phyloP scores from a whole-genome alignment of 176 grass and related monocot species.

The Musa schizocarpa region DNA sequence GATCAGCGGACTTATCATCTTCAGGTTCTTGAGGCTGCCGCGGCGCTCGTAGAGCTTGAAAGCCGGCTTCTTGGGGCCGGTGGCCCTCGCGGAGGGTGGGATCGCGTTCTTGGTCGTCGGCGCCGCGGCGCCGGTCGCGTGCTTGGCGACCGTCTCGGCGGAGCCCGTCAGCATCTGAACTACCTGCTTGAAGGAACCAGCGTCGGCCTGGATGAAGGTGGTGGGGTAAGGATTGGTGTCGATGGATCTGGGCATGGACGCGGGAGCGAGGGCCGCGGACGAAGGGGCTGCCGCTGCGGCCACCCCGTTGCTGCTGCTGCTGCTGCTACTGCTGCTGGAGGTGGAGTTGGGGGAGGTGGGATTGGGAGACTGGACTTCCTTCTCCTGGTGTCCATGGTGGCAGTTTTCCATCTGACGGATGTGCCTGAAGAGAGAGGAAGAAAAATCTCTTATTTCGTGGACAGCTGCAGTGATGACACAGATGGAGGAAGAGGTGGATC shows the following conservation, averaged over 20 bases:
- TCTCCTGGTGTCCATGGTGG: neutral
- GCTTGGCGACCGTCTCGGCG: conserved; percentile 30
- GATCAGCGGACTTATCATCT: conserved; percentile 84
- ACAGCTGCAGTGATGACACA: neutral
- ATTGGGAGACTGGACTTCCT: neutral
- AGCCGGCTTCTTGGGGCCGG: conserved; percentile 72
- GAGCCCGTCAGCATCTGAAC: conserved; percentile 98
- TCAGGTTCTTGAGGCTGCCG: conserved; percentile 74
- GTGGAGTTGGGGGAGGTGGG: conserved; percentile 16
- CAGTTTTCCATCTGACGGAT: neutral
- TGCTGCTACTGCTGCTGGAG: conserved; percentile 26
- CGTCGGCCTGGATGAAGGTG: conserved; percentile 94
- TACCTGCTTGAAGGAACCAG: conserved; percentile 88
- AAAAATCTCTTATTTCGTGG: neutral
- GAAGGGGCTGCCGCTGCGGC: conserved; percentile 25
- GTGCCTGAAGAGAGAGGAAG: neutral
- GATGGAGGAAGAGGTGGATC: neutral
- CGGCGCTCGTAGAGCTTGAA: conserved; percentile 99
- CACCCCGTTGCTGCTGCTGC: conserved; percentile 19
- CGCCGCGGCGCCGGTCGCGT: conserved; percentile 11
- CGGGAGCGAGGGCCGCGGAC: conserved; percentile 33
- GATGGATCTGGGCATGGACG: conserved; percentile 35
- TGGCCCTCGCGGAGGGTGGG: conserved; percentile 20
- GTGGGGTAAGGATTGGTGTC: conserved; percentile 88
- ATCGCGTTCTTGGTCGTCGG: conserved; percentile 6